Evolutionary conservation across 495 filamentous ascomycete species (phyloP).

Genomic region (Xylaria acuta): DNA sequence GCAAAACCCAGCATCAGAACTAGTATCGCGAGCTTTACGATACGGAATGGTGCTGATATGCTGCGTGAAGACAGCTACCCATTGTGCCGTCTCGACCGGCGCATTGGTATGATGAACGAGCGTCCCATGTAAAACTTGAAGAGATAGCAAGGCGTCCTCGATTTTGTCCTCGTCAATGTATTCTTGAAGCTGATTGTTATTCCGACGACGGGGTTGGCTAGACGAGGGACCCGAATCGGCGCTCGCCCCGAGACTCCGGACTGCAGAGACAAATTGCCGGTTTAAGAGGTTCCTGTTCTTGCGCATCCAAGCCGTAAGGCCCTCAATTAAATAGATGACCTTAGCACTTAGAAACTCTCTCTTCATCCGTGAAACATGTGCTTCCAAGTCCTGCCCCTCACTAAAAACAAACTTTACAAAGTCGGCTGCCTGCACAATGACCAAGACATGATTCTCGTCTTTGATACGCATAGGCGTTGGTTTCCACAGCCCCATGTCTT

Average conservation of each 20-base stretch:
- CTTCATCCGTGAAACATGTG: constrained; percentile 65
- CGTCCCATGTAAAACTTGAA: constrained; percentile 72
- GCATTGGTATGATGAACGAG: constrained; percentile 75
- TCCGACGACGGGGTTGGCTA: constrained; percentile 42
- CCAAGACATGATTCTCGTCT: constrained; percentile 71
- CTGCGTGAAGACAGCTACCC: constrained; percentile 81
- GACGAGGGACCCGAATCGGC: constrained; percentile 19
- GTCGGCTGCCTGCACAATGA: constrained; percentile 68
- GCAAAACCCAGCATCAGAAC: constrained; percentile 70
- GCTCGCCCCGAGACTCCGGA: constrained; percentile 58
- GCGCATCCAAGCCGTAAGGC: constrained; percentile 68
- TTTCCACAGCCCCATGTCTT: constrained; percentile 68
- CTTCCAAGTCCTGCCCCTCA: constrained; percentile 59
- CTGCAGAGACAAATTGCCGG: constrained; percentile 68
- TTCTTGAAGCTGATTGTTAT: constrained; percentile 51
- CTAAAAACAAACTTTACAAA: constrained; percentile 69
- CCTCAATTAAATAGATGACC: constrained; percentile 80
- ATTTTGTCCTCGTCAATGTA: constrained; percentile 73
- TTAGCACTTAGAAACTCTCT: constrained; percentile 58
- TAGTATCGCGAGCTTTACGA: constrained; percentile 51
- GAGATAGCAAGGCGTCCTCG: constrained; percentile 73
- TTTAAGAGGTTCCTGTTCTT: constrained; percentile 74
- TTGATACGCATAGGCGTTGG: constrained; percentile 64
- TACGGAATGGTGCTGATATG: constrained; percentile 82
- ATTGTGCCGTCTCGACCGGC: constrained; percentile 71